Base-by-base conservation (phyloP, 2,329 filamentous ascomycete species). In the Leptographium wingfieldii region DNA sequence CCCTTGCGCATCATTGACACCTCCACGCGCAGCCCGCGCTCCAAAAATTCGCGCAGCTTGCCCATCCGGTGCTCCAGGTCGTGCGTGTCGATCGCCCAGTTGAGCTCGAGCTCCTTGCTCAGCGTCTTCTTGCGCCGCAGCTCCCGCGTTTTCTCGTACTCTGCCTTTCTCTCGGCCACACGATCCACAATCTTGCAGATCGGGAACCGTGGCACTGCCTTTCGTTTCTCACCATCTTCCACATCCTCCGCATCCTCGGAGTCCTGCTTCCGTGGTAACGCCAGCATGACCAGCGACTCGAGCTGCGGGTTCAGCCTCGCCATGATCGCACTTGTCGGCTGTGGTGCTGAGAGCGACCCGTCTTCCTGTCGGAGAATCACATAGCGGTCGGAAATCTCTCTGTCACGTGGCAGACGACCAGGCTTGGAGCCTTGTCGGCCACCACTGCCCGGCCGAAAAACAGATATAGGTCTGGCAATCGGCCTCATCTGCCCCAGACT, bases 31-130 rank as follows among this genome's bases (percentile, higher is more conserved):
- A 81, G 80, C 1, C 91, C 91, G 70, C 90, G 89, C 10, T 70
- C 74, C 69, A 96, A 69, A 69, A 96, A 96, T 59, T 74, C 77
- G 63, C 73, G 73, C 67, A 92, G 70, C 73, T 84, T 82, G 67
- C 80, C 80, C 70, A 94, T 70, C 68, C 86, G 82, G 70, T 88
- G 85, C n/a, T 74, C 74, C 58, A 96, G 71, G 74, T 96, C 92
- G 69, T 92, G 81, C 14, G 72, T 69, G 62, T 84, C 85, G 67
- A 95, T 95, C 40, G 86, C 85, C 92, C 92, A 97, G 71, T 90
- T 92, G 66, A 97, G 67, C 73, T 96, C 92, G n/a, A 96, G 72
- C 69, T 86, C 86, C 74, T 96, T 96, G 19, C 72, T 69, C 64
- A 76, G 77, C 43, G 74, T 67, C 25, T 68, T 66, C 68, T 70